phyloP scores from a whole-genome alignment of 768 basidiomycete species.

The Lentinula guzmanii region DNA sequence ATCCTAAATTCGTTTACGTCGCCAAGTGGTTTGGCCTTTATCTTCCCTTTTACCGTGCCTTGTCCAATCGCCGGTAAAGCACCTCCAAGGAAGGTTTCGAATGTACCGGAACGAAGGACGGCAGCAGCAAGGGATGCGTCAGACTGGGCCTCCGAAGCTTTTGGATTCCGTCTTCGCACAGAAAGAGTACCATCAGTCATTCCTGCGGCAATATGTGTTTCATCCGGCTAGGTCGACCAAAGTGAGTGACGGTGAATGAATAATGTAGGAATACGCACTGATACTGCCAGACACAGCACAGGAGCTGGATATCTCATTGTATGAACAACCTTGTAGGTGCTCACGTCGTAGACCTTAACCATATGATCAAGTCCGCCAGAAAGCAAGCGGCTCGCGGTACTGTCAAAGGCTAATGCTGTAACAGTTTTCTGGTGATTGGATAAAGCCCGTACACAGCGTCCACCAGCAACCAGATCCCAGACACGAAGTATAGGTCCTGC shows the following conservation, averaged over 20 bases:
- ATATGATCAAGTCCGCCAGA: slow-evolving; percentile 94
- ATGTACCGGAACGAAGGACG: slow-evolving; percentile 47
- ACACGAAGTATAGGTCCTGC: slow-evolving; percentile 90
- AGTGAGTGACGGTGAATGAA: not conserved
- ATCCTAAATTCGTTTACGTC: slow-evolving; percentile 76
- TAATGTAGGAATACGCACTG: slow-evolving; percentile 46
- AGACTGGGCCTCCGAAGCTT: slow-evolving; percentile 48
- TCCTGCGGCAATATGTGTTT: slow-evolving; percentile 94
- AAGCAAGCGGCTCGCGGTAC: slow-evolving; percentile 70
- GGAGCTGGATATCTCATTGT: slow-evolving; percentile 98
- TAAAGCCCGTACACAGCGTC: slow-evolving; percentile 81
- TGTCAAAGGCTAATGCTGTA: slow-evolving; percentile 80
- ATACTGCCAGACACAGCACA: slow-evolving; percentile 83
- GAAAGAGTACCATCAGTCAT: slow-evolving; percentile 98
- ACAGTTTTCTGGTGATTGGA: slow-evolving; percentile 99
- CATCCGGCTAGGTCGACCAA: slow-evolving; percentile 66
- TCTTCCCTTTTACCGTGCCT: slow-evolving; percentile 43
- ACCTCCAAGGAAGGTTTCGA: slow-evolving; percentile 61
- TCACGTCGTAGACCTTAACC: slow-evolving; percentile 97
- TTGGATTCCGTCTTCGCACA: slow-evolving; percentile 82
- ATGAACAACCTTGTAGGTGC: slow-evolving; percentile 91
- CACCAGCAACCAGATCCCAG: slow-evolving; percentile 93
- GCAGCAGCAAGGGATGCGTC: slow-evolving; percentile 27
- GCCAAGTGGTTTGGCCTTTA: slow-evolving; percentile 42
- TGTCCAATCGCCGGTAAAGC: slow-evolving; percentile 50